Evolutionary conservation across 768 basidiomycete species (phyloP).

Genomic region (Tephrocybe sp.): DNA sequence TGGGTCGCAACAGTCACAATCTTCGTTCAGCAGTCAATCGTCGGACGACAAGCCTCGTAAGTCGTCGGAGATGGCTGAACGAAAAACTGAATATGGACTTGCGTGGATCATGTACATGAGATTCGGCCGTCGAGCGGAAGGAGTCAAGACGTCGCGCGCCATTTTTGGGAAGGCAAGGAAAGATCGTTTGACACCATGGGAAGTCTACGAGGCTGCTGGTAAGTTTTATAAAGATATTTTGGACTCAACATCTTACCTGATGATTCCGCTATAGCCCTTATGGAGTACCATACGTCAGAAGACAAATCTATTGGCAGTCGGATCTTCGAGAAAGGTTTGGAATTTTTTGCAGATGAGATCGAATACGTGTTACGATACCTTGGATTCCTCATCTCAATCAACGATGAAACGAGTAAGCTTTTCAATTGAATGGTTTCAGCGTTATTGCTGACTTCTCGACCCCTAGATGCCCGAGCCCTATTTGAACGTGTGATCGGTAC

Average conservation of each 20-base stretch:
- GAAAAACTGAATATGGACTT: slow-evolving; percentile 71
- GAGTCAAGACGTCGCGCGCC: slow-evolving; percentile 72
- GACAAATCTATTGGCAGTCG: slow-evolving; percentile 76
- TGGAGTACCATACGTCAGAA: slow-evolving; percentile 93
- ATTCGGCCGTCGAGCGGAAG: slow-evolving; percentile 86
- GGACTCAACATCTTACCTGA: not conserved
- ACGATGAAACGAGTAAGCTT: slow-evolving; percentile 89
- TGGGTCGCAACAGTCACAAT: not conserved
- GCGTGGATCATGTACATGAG: slow-evolving; percentile 93
- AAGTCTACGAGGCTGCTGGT: slow-evolving; percentile 94
- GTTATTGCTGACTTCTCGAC: slow-evolving; percentile 4
- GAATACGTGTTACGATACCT: slow-evolving; percentile 90
- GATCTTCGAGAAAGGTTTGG: slow-evolving; percentile 93
- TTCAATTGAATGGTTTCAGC: not conserved
- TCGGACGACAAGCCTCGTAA: slow-evolving; percentile 56
- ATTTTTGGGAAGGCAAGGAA: slow-evolving; percentile 84
- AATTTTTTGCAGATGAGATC: slow-evolving; percentile 76
- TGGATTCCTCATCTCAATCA: slow-evolving; percentile 89
- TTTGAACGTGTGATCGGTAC: slow-evolving; percentile 87
- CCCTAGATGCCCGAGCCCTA: slow-evolving; percentile 87
- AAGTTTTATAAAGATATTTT: slow-evolving; percentile 19
- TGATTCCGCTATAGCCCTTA: slow-evolving; percentile 57
- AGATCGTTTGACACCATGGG: slow-evolving; percentile 80
- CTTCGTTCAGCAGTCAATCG: slow-evolving; percentile 39
- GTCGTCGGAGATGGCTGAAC: slow-evolving; percentile 53